phyloP scores from a whole-genome alignment of 2,329 filamentous ascomycete genomes.

The Exophiala bonariae region DNA sequence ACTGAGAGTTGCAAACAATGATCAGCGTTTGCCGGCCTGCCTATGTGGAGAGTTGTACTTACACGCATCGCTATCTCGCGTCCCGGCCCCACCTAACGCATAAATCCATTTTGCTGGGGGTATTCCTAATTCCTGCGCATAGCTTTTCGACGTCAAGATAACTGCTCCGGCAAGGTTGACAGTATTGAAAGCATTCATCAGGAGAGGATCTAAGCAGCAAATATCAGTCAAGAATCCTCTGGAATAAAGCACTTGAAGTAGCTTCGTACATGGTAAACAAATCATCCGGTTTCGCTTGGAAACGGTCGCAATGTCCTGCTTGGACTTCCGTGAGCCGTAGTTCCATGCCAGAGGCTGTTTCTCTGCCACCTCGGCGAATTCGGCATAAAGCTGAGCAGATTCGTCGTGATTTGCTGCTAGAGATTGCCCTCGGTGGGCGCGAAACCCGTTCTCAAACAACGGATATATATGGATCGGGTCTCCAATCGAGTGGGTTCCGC shows the following conservation, averaged over 20 bases:
- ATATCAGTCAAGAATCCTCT: constrained; percentile 23
- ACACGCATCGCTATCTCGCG: constrained; percentile 59
- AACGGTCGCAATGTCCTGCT: constrained; percentile 55
- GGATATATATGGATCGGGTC: constrained; percentile 68
- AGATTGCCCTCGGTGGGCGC: constrained; percentile 57
- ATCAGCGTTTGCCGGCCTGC: constrained; percentile 2
- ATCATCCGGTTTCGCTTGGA: constrained; percentile 65
- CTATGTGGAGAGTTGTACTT: constrained; percentile 23
- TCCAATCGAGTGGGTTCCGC: constrained; percentile 59
- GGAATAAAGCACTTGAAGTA: too few relatives aligned
- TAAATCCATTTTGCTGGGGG: constrained; percentile 62
- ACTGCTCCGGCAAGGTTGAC: constrained; percentile 64
- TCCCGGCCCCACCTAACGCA: constrained; percentile 63
- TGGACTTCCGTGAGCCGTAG: constrained; percentile 48
- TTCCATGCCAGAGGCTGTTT: constrained; percentile 59
- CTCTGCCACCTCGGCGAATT: constrained; percentile 59
- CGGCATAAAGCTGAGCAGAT: constrained; percentile 60
- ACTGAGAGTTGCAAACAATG: constrained; percentile 41
- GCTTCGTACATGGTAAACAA: constrained; percentile 62
- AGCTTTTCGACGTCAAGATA: constrained; percentile 59
- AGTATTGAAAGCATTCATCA: constrained; percentile 73
- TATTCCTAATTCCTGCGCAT: constrained; percentile 57
- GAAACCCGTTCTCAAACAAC: constrained; percentile 64
- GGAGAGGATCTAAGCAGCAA: constrained; percentile 55
- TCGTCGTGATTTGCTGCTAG: constrained; percentile 58